A percentile compares a stretch with the other conserved stretches of the same genome.
These are phyloP conservation scores for Tuctoria greenei DNA, from an alignment of 176 grass and related monocot genomes.

Conservation along the genomic window DNA sequence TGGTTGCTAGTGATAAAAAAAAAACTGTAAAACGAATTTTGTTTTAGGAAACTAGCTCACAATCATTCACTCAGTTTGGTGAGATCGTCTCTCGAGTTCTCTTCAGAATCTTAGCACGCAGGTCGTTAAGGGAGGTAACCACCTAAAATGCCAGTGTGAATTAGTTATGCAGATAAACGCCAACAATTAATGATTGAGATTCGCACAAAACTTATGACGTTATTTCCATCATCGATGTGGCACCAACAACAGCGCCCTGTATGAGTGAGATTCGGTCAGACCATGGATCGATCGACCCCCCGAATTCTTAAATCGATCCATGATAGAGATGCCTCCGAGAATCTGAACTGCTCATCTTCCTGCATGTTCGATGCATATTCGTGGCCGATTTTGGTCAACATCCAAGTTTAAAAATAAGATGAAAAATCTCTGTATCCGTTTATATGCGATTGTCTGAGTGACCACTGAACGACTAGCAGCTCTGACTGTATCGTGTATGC, in stretches of 20 bases:
- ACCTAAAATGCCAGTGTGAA: conserved; percentile 24
- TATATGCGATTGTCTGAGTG: not conserved
- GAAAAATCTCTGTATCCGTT: not conserved
- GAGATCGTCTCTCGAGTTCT: not conserved
- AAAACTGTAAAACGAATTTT: not conserved
- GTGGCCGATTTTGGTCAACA: not conserved
- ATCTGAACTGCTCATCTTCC: conserved; percentile 23
- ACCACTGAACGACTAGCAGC: not conserved
- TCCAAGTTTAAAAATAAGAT: conserved; percentile 5
- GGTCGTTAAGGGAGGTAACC: conserved; percentile 40
- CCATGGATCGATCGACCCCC: not conserved
- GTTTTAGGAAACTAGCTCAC: not conserved
- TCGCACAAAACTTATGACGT: conserved; percentile 21
- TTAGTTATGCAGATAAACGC: not conserved
- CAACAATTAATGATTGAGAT: conserved; percentile 13
- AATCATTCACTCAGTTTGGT: not conserved
- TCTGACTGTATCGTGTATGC: not conserved
- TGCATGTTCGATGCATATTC: not conserved
- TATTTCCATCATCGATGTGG: not conserved
- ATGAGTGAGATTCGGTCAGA: conserved; percentile 48
- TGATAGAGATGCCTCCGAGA: conserved; percentile 11
- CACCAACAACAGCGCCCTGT: conserved; percentile 23
- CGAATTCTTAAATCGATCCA: not conserved
- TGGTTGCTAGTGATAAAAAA: not conserved
- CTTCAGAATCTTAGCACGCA: conserved; percentile 19